Evolutionary conservation across 2,329 filamentous ascomycete species (phyloP).

Genomic region (Claviceps pusilla): DNA sequence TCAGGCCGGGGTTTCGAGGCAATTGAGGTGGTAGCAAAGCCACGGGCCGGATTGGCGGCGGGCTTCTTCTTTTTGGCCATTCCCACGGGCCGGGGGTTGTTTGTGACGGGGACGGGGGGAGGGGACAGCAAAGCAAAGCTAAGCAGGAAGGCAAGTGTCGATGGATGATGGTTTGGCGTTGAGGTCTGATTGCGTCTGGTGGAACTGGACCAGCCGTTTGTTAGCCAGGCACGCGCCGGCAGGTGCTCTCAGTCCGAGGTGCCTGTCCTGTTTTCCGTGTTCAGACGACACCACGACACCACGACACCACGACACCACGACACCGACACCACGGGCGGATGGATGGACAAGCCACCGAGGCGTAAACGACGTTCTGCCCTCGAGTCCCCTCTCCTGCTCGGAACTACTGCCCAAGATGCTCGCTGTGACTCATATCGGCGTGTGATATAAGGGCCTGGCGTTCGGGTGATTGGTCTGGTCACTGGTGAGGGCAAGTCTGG

Average conservation of each 20-base stretch:
- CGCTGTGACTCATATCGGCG: background rate
- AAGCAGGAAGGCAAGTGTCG: background rate
- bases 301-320: too few relatives aligned
- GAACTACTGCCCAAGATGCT: background rate
- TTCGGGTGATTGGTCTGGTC: background rate
- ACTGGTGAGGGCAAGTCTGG: background rate
- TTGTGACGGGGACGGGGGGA: too few relatives aligned
- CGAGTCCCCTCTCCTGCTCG: too few relatives aligned
- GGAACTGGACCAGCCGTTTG: background rate
- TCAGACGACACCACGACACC: too few relatives aligned
- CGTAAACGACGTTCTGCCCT: too few relatives aligned
- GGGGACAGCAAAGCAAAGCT: background rate
- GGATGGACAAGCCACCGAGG: background rate
- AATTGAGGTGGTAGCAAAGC: constrained; percentile 85
- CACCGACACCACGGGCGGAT: too few relatives aligned
- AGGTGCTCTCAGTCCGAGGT: too few relatives aligned
- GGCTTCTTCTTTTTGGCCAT: constrained; percentile 95
- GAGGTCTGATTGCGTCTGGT: background rate
- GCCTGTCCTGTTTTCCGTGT: too few relatives aligned
- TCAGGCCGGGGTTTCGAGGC: constrained; percentile 68
- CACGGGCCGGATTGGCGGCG: constrained; percentile 71
- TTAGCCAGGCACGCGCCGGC: too few relatives aligned
- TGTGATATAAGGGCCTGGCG: background rate
- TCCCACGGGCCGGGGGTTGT: constrained; percentile 3
- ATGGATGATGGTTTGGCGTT: background rate